A percentile compares a stretch with the other conserved stretches of the same genome.
Conservation (phyloP, 352 stramenopile genomes). For the Phytophthora tubulina region DNA sequence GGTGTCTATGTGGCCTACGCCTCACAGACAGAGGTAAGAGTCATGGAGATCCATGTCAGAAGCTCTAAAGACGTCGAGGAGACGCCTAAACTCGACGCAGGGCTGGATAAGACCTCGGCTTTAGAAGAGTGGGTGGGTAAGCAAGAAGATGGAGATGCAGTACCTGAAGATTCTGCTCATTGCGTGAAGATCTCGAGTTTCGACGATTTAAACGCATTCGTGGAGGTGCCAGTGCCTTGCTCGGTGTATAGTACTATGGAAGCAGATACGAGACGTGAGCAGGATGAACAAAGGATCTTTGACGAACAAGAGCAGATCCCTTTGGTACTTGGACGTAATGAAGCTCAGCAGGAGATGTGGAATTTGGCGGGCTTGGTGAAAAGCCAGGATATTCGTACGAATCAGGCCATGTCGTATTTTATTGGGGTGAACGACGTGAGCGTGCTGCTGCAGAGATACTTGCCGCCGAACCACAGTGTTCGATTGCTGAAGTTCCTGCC, state of each 20-base stretch:
- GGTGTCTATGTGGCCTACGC: constrained; percentile 80
- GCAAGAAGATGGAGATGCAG: constrained; percentile 13
- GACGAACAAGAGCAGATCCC: constrained; percentile 67
- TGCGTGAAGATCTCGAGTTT: constrained; percentile 54
- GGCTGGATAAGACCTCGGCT: constrained; percentile 23
- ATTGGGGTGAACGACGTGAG: constrained; percentile 68
- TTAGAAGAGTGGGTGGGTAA: constrained; percentile 16
- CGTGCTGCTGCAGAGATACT: constrained; percentile 76
- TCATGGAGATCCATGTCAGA: constrained; percentile 85
- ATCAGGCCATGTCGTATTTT: constrained; percentile 83
- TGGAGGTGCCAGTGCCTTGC: constrained; percentile 66
- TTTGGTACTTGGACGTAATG: constrained; percentile 72
- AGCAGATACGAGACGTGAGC: constrained; percentile 50
- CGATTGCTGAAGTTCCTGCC: constrained; percentile 76
- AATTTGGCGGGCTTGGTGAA: constrained; percentile 78
- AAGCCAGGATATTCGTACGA: constrained; percentile 83
- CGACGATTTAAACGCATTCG: constrained; percentile 57
- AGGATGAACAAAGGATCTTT: constrained; percentile 63
- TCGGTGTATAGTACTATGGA: constrained; percentile 66
- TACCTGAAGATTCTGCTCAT: constrained; percentile 55
- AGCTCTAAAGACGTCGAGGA: constrained; percentile 51
- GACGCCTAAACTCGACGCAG: constrained; percentile 19
- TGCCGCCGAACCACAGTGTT: constrained; percentile 82
- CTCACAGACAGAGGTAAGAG: constrained; percentile 79
- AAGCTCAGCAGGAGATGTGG: constrained; percentile 79